Evolutionary conservation across 345 rosid genomes (phyloP), one percentile per base, ranked within the genome.

Genomic region (Turnera subulata): DNA sequence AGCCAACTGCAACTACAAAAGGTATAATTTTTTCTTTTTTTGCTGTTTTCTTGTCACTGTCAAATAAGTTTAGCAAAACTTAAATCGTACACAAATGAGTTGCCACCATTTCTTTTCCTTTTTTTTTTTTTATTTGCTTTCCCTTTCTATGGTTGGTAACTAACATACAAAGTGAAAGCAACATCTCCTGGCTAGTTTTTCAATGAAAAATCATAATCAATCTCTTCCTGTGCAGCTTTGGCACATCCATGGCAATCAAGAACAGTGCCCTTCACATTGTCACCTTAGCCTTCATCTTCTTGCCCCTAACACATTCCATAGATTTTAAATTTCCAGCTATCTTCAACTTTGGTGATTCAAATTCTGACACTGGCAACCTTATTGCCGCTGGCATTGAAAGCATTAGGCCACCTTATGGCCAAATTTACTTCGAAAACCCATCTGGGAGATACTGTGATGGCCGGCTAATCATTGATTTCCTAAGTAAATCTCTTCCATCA

Each of bases 311-410:
- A 52, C 53, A 37, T 53, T 80, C 91, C 37, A 49, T 77, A 15
- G 74, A 65, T 20, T 82, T 82, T 70, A 74, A 82, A 33, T 79
- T 72, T 58, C 96, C 93, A 1, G 65, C 85, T 53, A 71, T 84
- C 61, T 84, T 86, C 78, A 89, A 92, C 86, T 86, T 92, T 54
- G 98, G 95, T 7, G 96, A 92, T 46, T 93, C 99, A 0, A 93
- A 93, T 68, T 89, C 97, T 2, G 99, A 93, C 50, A 81, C 99
- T 0, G 97, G 97, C 20, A 79, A 78, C 47, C 89, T 86, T n/a
- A 73, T 87, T 21, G 74, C 89, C 5, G 72, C 90, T 1, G 97
- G 91, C 19, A 72, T 85, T 32, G 91, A 84, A 58, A 75, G 23
- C 73, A 65, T 93, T 26, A 55, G 52, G 12, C 83, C 79, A 21